These are phyloP conservation scores for Thalassiosira livingstoniorum DNA, from an alignment of 352 stramenopile genomes.

Conservation along the genomic window DNA sequence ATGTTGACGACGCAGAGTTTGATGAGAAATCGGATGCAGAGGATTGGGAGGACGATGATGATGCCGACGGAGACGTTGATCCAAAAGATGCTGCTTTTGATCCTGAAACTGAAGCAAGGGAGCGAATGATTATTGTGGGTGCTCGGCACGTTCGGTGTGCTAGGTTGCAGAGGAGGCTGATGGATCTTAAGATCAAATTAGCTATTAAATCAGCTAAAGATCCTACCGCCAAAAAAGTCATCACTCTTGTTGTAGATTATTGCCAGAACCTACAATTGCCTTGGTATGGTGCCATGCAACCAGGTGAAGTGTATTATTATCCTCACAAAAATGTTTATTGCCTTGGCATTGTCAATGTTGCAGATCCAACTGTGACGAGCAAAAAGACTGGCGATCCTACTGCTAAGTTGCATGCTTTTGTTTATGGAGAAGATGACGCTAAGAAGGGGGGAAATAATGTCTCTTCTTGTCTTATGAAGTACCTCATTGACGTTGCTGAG, in stretches of 20 bases:
- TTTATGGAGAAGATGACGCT: constrained; percentile 10
- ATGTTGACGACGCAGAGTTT: neutral
- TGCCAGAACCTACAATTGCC: constrained; percentile 33
- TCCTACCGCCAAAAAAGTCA: neutral
- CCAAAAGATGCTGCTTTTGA: neutral
- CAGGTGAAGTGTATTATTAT: constrained; percentile 36
- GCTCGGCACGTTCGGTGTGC: constrained; percentile 6
- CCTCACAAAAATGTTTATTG: constrained; percentile 32
- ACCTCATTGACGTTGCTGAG: neutral
- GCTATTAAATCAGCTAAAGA: constrained; percentile 12
- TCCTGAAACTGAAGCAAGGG: constrained; percentile 2
- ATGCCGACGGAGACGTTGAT: neutral
- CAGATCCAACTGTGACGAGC: neutral
- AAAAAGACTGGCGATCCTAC: neutral
- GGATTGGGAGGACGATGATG: neutral
- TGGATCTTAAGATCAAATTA: neutral
- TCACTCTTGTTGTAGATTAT: constrained; percentile 25
- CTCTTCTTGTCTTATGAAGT: constrained; percentile 11
- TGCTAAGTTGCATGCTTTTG: constrained; percentile 26
- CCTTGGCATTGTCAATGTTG: constrained; percentile 31
- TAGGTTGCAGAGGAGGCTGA: constrained; percentile 2
- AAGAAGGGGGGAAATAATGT: constrained; percentile 33
- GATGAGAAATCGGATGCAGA: neutral
- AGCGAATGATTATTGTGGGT: constrained; percentile 7
- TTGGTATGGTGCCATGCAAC: constrained; percentile 16